Conservation (phyloP, 768 basidiomycete species). For the Boletales sp. region DNA sequence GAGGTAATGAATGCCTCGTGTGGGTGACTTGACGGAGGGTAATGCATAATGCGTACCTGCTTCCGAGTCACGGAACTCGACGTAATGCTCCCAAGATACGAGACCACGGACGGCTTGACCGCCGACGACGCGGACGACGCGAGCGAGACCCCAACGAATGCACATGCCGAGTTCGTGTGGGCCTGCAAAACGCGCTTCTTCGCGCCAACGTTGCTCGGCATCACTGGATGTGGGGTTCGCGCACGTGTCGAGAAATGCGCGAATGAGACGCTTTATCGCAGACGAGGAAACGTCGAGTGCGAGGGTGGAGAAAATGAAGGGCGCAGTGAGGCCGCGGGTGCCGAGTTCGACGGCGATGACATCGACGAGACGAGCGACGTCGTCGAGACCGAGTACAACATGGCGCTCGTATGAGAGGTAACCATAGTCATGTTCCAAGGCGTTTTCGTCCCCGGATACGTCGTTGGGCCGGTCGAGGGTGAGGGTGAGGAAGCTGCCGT, state of each 20-base stretch:
- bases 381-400: slow-evolving; percentile 71
- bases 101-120: slow-evolving; percentile 80
- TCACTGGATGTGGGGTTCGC: slow-evolving; percentile 28
- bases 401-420: slow-evolving; percentile 72
- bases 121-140: slow-evolving; percentile 67
- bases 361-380: slow-evolving; percentile 68
- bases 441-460: slow-evolving; percentile 37
- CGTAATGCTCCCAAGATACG: slow-evolving; percentile 80
- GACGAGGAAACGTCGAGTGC: slow-evolving; percentile 80
- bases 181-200: slow-evolving; percentile 80
- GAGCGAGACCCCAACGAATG: slow-evolving; percentile 86
- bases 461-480: slow-evolving; percentile 46
- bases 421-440: slow-evolving; percentile 55
- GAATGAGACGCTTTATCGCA: slow-evolving; percentile 73
- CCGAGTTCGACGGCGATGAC: slow-evolving; percentile 68
- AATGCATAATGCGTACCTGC: slow-evolving; percentile 51
- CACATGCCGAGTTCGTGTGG: slow-evolving; percentile 90
- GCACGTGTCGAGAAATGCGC: slow-evolving; percentile 74
- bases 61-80: slow-evolving; percentile 79
- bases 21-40: slow-evolving; percentile 18
- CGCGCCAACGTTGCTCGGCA: slow-evolving; percentile 60
- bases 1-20: slow-evolving; percentile 22
- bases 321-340: slow-evolving; percentile 75
- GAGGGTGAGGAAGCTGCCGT: slow-evolving; percentile 53
- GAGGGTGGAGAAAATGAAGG: slow-evolving; percentile 86